phyloP scores from a whole-genome alignment of 371 early-diverging fungal species.

The Quaeritorhiza haematococci region DNA sequence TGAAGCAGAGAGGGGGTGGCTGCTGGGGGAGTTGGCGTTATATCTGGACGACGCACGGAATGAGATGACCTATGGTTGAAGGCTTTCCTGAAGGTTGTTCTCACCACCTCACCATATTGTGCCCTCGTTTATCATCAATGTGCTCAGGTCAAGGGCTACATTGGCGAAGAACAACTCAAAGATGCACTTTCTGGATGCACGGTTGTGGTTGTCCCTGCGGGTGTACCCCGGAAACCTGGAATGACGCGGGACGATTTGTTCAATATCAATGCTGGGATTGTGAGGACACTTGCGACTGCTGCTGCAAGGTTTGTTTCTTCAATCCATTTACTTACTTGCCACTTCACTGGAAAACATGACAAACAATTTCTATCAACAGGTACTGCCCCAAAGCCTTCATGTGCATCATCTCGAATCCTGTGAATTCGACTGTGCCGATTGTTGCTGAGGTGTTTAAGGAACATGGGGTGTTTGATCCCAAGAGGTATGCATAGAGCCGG shows the following conservation, averaged over 20 bases:
- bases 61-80: too few relatives aligned
- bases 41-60: too few relatives aligned
- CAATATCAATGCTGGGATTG: conserved; percentile 96
- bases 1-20: too few relatives aligned
- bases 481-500: too few relatives aligned
- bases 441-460: conserved; percentile 95
- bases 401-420: conserved; percentile 98
- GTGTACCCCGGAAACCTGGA: conserved; percentile 98
- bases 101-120: too few relatives aligned
- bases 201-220: conserved; percentile 96
- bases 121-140: too few relatives aligned
- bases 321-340: too few relatives aligned
- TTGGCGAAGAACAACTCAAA: conserved; percentile 76
- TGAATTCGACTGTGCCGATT: conserved; percentile 99
- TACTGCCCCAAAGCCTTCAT: conserved; percentile 94
- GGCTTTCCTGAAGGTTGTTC: too few relatives aligned
- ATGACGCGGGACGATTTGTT: conserved; percentile 99
- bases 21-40: too few relatives aligned
- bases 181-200: conserved; percentile 81
- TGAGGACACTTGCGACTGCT: conserved; percentile 77
- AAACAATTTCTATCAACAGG: too few relatives aligned
- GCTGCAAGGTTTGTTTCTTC: conserved; percentile 57
- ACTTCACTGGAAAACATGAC: too few relatives aligned
- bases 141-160: conserved; percentile 84
- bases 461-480: conserved; percentile 89